Conservation (phyloP, 805 yeast species). For the Candida hispaniensis region DNA sequence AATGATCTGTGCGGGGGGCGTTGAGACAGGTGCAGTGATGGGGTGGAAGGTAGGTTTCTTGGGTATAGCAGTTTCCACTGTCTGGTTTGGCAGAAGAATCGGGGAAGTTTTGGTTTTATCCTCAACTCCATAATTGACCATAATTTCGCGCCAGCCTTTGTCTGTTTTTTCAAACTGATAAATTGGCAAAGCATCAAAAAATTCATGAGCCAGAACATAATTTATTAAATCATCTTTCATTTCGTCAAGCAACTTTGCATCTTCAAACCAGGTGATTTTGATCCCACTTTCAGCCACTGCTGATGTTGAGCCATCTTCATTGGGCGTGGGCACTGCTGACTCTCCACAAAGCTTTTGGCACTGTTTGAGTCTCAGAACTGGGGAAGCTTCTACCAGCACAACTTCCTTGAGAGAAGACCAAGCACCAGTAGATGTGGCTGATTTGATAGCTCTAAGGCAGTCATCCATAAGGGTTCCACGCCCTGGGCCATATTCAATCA, state of each 20-base stretch:
- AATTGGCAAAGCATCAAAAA: slow-evolving; percentile 78
- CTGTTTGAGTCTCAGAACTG: slow-evolving; percentile 50
- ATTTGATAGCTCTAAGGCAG: slow-evolving; percentile 32
- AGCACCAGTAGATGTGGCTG: slow-evolving; percentile 13
- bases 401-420: slow-evolving; percentile 27
- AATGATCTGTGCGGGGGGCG: slow-evolving; percentile 46
- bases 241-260: slow-evolving; percentile 23
- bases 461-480: slow-evolving; percentile 70
- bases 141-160: slow-evolving; percentile 68
- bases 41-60: slow-evolving; percentile 38
- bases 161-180: slow-evolving; percentile 48
- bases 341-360: slow-evolving; percentile 37
- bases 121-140: slow-evolving; percentile 44
- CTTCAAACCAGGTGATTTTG: slow-evolving; percentile 32
- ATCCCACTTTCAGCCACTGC: slow-evolving; percentile 37
- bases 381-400: slow-evolving; percentile 61
- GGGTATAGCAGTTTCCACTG: slow-evolving; percentile 16
- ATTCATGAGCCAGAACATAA: slow-evolving; percentile 72
- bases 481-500: slow-evolving; percentile 81
- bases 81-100: slow-evolving; percentile 24
- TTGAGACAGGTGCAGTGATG: slow-evolving; percentile 45
- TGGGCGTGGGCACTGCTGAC: neutral
- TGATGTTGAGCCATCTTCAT: slow-evolving; percentile 10
- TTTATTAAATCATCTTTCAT: slow-evolving; percentile 34
- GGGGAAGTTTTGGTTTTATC: slow-evolving; percentile 19